A percentile compares a stretch with the other conserved stretches of the same genome.
phyloP scores from a whole-genome alignment of 1,139 yeast genomes.

The Candida sp. region DNA sequence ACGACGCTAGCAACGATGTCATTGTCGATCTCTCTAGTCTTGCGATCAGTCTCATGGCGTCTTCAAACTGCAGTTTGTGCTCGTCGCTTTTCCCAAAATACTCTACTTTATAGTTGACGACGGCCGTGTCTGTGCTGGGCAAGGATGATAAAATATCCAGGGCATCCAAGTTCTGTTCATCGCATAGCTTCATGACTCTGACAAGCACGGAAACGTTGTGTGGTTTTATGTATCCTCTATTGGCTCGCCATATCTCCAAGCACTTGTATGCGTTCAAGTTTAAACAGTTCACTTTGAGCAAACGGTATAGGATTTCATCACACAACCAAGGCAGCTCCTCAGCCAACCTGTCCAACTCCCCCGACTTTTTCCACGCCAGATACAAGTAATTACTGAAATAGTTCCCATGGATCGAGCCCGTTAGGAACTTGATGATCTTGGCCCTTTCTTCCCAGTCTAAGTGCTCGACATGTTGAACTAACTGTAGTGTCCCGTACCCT shows the following conservation, averaged over 20 bases:
- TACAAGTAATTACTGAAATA: conserved; percentile 14
- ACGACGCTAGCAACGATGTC: conserved; percentile 37
- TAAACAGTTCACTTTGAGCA: conserved; percentile 8
- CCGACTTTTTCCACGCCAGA: neutral
- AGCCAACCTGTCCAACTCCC: neutral
- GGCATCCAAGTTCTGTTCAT: neutral
- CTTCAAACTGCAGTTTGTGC: conserved; percentile 18
- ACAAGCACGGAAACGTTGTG: neutral
- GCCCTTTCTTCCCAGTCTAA: conserved; percentile 2
- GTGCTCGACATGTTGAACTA: conserved; percentile 4
- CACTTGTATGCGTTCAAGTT: conserved; percentile 8
- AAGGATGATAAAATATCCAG: neutral
- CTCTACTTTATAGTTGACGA: conserved; percentile 18
- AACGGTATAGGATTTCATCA: neutral
- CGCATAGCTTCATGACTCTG: neutral
- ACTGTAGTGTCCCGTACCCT: conserved; percentile 10
- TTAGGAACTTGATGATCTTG: conserved; percentile 7
- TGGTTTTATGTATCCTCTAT: no score
- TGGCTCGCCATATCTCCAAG: conserved; percentile 2
- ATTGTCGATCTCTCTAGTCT: conserved; percentile 38
- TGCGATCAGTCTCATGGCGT: conserved; percentile 23
- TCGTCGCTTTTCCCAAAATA: conserved; percentile 18
- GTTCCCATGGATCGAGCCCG: conserved; percentile 8
- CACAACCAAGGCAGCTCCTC: neutral
- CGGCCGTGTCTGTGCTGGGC: neutral